Conservation (phyloP, 2,329 filamentous ascomycete genomes). For the Parastagonospora avenae region DNA sequence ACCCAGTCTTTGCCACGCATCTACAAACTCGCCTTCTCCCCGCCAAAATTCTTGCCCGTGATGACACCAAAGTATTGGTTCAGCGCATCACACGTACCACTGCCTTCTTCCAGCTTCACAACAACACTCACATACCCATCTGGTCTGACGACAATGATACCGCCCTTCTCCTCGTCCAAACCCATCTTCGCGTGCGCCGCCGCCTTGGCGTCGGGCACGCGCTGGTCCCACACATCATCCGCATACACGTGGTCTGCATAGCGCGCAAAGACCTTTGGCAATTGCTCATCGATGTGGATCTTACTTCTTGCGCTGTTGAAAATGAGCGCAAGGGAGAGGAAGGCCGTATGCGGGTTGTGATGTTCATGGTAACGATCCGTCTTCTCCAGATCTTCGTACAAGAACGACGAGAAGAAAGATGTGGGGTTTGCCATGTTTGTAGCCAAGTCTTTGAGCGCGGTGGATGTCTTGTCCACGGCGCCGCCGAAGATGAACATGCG, state of each 20-base stretch:
- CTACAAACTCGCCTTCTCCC: conserved; percentile 40
- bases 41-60: conserved; percentile 63
- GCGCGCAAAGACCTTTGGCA: conserved; percentile 72
- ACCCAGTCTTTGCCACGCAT: not conserved
- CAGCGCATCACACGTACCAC: conserved; percentile 79
- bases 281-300: conserved; percentile 74
- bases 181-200: conserved; percentile 89
- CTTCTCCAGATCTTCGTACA: conserved; percentile 63
- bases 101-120: conserved; percentile 73
- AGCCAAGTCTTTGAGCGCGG: conserved; percentile 73
- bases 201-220: conserved; percentile 71
- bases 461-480: conserved; percentile 59
- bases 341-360: conserved; percentile 82
- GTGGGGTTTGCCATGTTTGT: conserved; percentile 65
- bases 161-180: conserved; percentile 72
- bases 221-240: conserved; percentile 77
- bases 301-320: conserved; percentile 69
- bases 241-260: conserved; percentile 86
- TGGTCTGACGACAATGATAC: conserved; percentile 81
- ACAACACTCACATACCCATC: conserved; percentile 87
- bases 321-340: conserved; percentile 80
- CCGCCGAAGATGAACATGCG: conserved; percentile 88
- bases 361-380: conserved; percentile 69
- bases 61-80: conserved; percentile 83
- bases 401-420: conserved; percentile 75